These are phyloP conservation scores for Spathaspora sp. DNA, from an alignment of 805 yeast genomes.

Conservation along the genomic window DNA sequence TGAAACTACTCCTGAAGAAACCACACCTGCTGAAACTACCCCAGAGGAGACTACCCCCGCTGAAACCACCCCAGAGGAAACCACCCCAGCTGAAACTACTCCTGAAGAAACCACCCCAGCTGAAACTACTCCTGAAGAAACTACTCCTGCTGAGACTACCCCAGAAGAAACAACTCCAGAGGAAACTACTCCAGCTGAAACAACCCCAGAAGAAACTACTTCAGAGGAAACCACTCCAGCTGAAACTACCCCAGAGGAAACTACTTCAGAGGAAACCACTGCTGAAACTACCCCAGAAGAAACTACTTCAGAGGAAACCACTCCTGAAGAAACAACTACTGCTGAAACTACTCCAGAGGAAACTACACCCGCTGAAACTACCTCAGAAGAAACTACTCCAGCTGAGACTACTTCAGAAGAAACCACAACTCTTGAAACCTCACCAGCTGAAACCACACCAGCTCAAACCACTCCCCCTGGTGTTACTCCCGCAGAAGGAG, in stretches of 20 bases:
- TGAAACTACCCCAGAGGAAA: neutral
- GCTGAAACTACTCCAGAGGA: neutral
- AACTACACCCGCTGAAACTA: neutral
- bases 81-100: neutral
- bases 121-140: slow-evolving; percentile 3
- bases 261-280: neutral
- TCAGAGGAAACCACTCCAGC: slow-evolving; percentile 2
- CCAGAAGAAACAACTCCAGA: slow-evolving; percentile 6
- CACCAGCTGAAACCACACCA: slow-evolving; percentile 2
- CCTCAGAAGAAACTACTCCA: slow-evolving; percentile 1
- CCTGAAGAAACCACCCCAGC: neutral
- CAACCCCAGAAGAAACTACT: slow-evolving; percentile 1
- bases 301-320: neutral
- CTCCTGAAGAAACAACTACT: neutral
- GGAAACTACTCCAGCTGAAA: slow-evolving; percentile 2
- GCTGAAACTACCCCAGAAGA: slow-evolving; percentile 1
- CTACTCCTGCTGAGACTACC: slow-evolving; percentile 1
- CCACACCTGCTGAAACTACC: neutral
- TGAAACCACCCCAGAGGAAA: neutral
- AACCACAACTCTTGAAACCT: neutral
- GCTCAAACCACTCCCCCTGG: slow-evolving; percentile 2
- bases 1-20: neutral
- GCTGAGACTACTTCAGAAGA: slow-evolving; percentile 1
- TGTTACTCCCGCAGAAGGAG: slow-evolving; percentile 9
- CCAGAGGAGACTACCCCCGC: slow-evolving; percentile 1